Conservation (phyloP, 139 green algal genomes). For the Dunaliella primolecta region DNA sequence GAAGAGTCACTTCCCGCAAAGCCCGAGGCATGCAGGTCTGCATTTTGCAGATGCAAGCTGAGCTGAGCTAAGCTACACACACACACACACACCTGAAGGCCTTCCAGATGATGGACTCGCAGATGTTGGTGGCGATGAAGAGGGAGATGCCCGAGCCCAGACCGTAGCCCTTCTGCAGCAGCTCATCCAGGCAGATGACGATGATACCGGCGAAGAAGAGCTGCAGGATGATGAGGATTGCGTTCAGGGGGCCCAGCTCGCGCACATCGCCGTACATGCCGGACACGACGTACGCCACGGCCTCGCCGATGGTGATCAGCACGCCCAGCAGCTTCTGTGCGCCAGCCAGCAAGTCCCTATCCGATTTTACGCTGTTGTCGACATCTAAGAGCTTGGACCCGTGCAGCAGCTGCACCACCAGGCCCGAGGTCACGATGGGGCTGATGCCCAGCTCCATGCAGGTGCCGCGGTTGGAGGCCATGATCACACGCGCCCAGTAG, state of each 20-base stretch:
- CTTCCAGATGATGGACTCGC: conserved; percentile 99
- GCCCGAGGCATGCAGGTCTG: no score
- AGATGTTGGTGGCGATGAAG: conserved; percentile 99
- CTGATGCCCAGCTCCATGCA: conserved; percentile 98
- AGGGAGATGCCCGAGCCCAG: conserved; percentile 97
- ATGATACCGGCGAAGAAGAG: conserved; percentile 97
- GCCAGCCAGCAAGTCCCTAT: conserved; percentile 91
- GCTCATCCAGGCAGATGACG: conserved; percentile 98
- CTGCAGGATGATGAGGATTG: conserved; percentile 95
- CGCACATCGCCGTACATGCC: conserved; percentile 98
- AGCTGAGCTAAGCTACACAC: no score
- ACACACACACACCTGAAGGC: conserved; percentile 84
- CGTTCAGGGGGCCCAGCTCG: conserved; percentile 88
- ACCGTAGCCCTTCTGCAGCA: conserved; percentile 97
- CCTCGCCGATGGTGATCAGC: conserved; percentile 98
- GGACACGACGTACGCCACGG: conserved; percentile 97
- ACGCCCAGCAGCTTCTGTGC: conserved; percentile 96
- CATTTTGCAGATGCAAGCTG: no score
- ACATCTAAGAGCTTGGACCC: conserved; percentile 98
- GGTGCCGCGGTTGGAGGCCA: conserved; percentile 94
- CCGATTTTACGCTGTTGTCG: conserved; percentile 94
- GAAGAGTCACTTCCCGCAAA: no score
- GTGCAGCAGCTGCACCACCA: conserved; percentile 96
- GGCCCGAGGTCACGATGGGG: conserved; percentile 94
- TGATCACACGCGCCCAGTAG: conserved; percentile 98